phyloP scores from a whole-genome alignment of 768 basidiomycete species.

The Tubosaeta brunneosetosa region DNA sequence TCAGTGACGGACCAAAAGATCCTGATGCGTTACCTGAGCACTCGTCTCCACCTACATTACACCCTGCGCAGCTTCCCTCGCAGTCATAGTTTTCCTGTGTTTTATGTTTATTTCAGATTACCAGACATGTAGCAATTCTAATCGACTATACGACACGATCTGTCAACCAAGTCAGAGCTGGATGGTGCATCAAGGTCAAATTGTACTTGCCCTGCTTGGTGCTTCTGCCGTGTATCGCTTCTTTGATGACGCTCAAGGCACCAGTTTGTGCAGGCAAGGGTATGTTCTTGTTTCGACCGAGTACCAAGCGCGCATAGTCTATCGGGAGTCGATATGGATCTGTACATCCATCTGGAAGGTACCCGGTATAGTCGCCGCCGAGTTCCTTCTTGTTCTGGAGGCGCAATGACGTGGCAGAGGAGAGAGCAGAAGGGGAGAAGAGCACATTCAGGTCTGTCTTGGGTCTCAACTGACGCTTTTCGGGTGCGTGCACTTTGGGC shows the following conservation, averaged over 20 bases:
- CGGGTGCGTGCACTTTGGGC: background rate
- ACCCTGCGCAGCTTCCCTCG: constrained; percentile 3
- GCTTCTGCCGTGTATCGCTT: constrained; percentile 7
- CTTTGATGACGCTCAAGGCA: constrained; percentile 38
- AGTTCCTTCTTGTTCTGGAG: constrained; percentile 33
- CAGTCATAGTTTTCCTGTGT: constrained; percentile 17
- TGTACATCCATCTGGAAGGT: constrained; percentile 29
- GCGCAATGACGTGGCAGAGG: constrained; percentile 12
- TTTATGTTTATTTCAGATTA: constrained; percentile 29
- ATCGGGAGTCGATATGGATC: constrained; percentile 34
- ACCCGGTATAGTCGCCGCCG: constrained; percentile 51
- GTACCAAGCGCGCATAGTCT: constrained; percentile 38
- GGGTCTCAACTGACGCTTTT: constrained; percentile 19
- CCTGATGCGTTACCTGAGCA: constrained; percentile 1
- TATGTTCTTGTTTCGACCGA: constrained; percentile 43
- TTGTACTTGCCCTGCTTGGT: constrained; percentile 10
- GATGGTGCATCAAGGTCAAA: background rate
- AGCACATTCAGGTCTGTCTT: constrained; percentile 19
- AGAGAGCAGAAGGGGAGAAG: constrained; percentile 7
- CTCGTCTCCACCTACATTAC: constrained; percentile 11
- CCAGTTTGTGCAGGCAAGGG: constrained; percentile 35
- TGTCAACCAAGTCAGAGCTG: background rate
- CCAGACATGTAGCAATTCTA: constrained; percentile 9
- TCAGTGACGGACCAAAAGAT: constrained; percentile 6
- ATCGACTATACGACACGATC: constrained; percentile 5